Evolutionary conservation across 768 basidiomycete genomes (phyloP), one percentile per base, ranked within the genome.

Genomic region (Galerina marginata): DNA sequence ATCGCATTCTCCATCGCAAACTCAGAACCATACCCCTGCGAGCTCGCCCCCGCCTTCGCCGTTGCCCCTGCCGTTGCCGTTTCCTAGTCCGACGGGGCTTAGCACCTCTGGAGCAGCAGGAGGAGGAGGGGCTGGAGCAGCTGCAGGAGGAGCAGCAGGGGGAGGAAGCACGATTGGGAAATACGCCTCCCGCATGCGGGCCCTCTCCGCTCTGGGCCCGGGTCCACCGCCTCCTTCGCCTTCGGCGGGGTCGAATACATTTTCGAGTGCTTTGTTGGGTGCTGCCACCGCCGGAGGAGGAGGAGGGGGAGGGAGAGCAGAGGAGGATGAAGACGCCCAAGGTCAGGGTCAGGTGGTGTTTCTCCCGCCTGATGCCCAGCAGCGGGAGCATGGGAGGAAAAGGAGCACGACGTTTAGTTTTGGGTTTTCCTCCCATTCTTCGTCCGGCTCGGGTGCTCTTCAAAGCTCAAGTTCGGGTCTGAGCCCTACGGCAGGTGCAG

Each of bases 41-140:
- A 33, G 7, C 29, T 33, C 29, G 29, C 29, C 29, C 29, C 29
- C 29, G 29, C 29, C 29, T 4, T 33, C 29, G 29, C 29, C 29
- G 0, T 33, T 7, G 5, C 29, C 29, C 0, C 67, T 83, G 39
- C 77, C 71, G 40, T 61, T 71, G 47, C 60, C 71, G 14, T 55
- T n/a, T n/a, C n/a, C 69, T 23, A 67, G 57, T 47, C 56, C 62
- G 14, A 63, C 63, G 47, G 29, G 5, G 29, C 7, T 33, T 4
- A 33, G 1, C 7, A 33, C 29, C 29, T 0, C 29, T 2, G 29
- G 29, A 33, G 29, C 29, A 33, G 29, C 4, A 29, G 29, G 29
- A 29, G 29, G 29, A 6, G 29, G 5, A 33, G 29, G 29, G 2
- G 29, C 5, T 5, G 29, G 29, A 29, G 29, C 4, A 29, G 29